phyloP scores from a whole-genome alignment of 2,329 filamentous ascomycete genomes.

The Ilyonectria robusta region DNA sequence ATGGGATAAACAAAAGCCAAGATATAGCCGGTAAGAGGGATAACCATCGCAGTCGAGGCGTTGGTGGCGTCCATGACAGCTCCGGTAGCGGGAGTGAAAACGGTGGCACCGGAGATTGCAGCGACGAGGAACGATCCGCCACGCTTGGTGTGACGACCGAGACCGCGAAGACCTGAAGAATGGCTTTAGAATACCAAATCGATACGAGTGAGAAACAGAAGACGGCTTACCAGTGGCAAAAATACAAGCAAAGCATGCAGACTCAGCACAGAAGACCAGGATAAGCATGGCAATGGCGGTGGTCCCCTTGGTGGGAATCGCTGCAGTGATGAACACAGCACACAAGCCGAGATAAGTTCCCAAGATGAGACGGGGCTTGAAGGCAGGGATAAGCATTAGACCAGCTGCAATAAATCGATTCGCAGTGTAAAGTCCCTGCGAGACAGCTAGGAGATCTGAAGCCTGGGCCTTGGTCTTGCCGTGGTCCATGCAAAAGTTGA shows the following conservation, averaged over 20 bases:
- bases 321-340: conserved; percentile 68
- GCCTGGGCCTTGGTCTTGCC: conserved; percentile 38
- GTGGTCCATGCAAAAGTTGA: conserved; percentile 61
- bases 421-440: conserved; percentile 71
- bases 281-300: conserved; percentile 69
- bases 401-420: conserved; percentile 71
- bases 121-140: conserved; percentile 73
- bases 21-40: conserved; percentile 64
- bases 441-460: conserved; percentile 70
- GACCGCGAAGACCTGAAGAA: conserved; percentile 65
- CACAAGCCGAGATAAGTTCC: conserved; percentile 65
- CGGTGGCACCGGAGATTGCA: conserved; percentile 68
- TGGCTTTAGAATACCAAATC: background rate
- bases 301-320: conserved; percentile 66
- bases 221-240: conserved; percentile 50
- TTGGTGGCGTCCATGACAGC: conserved; percentile 60
- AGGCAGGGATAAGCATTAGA: conserved; percentile 64
- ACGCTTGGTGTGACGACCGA: conserved; percentile 79
- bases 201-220: background rate
- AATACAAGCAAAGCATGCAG: conserved; percentile 72
- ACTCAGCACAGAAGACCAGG: conserved; percentile 70
- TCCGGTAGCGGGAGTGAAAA: conserved; percentile 68
- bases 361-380: conserved; percentile 70
- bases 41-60: conserved; percentile 60
- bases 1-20: conserved; percentile 49